These are phyloP conservation scores for Botrytis hyacinthi DNA, from an alignment of 2,329 filamentous ascomycete species.

Conservation along the genomic window DNA sequence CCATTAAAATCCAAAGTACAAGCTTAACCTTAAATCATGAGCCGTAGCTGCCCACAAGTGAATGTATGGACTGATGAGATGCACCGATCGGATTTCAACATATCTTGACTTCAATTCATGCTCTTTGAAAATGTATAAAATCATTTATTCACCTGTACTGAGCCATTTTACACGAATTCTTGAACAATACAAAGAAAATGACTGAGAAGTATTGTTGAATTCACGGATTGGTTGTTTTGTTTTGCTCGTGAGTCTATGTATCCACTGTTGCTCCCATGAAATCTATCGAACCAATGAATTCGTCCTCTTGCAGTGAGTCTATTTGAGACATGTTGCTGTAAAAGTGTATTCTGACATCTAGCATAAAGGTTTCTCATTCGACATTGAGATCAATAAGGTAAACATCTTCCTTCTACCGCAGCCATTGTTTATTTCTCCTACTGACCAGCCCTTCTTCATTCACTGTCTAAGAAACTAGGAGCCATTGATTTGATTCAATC, in stretches of 20 bases:
- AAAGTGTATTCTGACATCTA: neutral
- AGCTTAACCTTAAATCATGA: neutral
- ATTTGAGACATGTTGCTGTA: neutral
- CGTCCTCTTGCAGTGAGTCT: neutral
- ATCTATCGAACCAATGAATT: neutral
- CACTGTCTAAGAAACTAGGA: rapidly evolving
- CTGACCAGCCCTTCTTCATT: neutral
- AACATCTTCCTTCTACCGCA: neutral
- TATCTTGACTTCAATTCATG: neutral
- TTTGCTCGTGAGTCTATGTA: neutral
- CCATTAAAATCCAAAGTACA: neutral
- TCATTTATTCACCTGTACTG: neutral
- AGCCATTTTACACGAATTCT: neutral
- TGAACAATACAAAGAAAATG: neutral
- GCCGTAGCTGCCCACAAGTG: neutral
- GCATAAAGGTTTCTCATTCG: neutral
- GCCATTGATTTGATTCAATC: neutral
- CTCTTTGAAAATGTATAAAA: neutral
- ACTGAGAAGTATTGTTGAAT: neutral
- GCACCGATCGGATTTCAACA: neutral
- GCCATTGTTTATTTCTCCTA: neutral
- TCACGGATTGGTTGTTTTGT: neutral
- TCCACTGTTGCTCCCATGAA: neutral
- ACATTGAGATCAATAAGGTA: neutral
- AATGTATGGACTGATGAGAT: neutral